phyloP scores from a whole-genome alignment of 2,329 filamentous ascomycete genomes.

The Pseudogymnoascus sp. region DNA sequence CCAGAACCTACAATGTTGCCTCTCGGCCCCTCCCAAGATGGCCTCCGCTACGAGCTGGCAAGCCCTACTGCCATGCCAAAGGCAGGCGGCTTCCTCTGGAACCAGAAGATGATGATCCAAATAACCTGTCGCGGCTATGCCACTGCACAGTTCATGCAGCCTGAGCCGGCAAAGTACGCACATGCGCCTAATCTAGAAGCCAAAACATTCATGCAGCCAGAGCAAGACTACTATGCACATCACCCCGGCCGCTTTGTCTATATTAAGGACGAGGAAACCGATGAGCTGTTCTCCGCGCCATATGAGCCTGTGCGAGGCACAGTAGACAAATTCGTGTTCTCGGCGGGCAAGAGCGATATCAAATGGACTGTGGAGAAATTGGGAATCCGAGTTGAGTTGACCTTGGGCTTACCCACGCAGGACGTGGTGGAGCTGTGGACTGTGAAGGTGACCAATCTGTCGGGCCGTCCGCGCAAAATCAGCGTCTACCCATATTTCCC shows the following conservation, averaged over 20 bases:
- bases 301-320: constrained; percentile 45
- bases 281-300: constrained; percentile 44
- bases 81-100: constrained; percentile 49
- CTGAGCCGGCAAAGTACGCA: constrained; percentile 52
- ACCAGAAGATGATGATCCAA: constrained; percentile 54
- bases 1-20: background rate
- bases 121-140: constrained; percentile 50
- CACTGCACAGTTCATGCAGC: constrained; percentile 52
- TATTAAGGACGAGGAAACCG: constrained; percentile 46
- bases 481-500: constrained; percentile 50
- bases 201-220: constrained; percentile 53
- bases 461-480: constrained; percentile 36
- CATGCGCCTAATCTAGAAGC: constrained; percentile 49
- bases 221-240: constrained; percentile 50
- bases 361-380: constrained; percentile 44
- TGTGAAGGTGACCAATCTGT: constrained; percentile 42
- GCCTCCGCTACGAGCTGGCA: constrained; percentile 45
- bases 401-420: constrained; percentile 40
- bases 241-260: constrained; percentile 52
- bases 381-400: constrained; percentile 44
- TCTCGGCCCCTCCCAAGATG: constrained; percentile 33
- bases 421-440: constrained; percentile 50
- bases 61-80: constrained; percentile 49
- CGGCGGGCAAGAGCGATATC: constrained; percentile 46
- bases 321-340: constrained; percentile 43